These are phyloP conservation scores for Pseudocercospora musae DNA, from an alignment of 2,329 filamentous ascomycete genomes.

Conservation along the genomic window DNA sequence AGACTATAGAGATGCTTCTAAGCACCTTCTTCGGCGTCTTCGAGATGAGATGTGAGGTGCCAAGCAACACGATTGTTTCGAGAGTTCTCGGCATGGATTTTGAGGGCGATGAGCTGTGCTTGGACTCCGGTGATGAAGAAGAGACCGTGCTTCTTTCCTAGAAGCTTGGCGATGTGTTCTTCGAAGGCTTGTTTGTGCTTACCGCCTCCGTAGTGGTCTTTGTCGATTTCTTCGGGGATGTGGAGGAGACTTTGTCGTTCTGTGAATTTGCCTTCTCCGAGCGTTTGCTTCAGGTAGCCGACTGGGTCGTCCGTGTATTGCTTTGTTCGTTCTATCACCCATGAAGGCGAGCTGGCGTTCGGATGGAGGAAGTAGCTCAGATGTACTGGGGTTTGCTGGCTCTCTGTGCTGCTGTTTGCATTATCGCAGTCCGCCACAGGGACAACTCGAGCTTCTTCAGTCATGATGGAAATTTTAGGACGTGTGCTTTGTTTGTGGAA, in stretches of 20 bases:
- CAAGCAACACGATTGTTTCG: slow-evolving; percentile 17
- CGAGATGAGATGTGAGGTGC: slow-evolving; percentile 25
- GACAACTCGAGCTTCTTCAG: neutral
- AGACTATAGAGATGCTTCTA: slow-evolving; percentile 20
- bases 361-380: neutral
- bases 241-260: slow-evolving; percentile 11
- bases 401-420: neutral
- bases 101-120: slow-evolving; percentile 24
- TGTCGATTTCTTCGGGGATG: slow-evolving; percentile 17
- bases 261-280: slow-evolving; percentile 17
- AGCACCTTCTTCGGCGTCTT: slow-evolving; percentile 17
- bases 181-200: slow-evolving; percentile 22
- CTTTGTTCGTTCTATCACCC: neutral
- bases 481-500: no score
- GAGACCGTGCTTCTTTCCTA: slow-evolving; percentile 23
- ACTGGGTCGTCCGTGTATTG: slow-evolving; percentile 8
- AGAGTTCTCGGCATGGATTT: slow-evolving; percentile 13
- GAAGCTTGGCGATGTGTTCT: slow-evolving; percentile 19
- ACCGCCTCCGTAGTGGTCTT: slow-evolving; percentile 23
- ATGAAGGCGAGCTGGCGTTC: neutral
- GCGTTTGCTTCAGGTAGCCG: slow-evolving; percentile 14
- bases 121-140: slow-evolving; percentile 29
- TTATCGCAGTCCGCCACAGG: neutral
- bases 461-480: neutral
- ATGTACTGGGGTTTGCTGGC: neutral